Base-by-base conservation (phyloP, 352 stramenopile species). In the Aphanomyces invadans region DNA sequence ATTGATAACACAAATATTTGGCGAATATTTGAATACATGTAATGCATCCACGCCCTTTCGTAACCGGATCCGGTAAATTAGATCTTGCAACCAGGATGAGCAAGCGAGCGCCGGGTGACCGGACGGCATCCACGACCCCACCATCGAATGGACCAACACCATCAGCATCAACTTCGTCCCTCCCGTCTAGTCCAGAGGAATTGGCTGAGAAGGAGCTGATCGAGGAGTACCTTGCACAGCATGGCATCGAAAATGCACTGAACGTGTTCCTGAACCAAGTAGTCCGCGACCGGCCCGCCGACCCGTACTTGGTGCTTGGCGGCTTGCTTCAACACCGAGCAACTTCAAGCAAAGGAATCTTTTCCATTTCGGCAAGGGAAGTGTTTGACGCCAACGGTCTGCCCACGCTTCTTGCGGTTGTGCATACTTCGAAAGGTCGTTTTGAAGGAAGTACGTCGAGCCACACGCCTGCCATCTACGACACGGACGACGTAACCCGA, bases 191-290 rank as follows among this genome's bases (percentile, higher is more conserved):
- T 29, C 55, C 55, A 3, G 55, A 64, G 55, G 72, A 83, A 42
- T 65, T 72, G 23, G 76, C 75, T 17, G 82, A 90, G 68, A 77
- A 80, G n/a, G 83, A 91, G 45, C 65, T 89, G 31, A 80, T 90
- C 15, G 84, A 92, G 68, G 72, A 76, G 5, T 92, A 92, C 61
- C 64, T 92, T 39, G 64, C 74, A 21, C 79, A 90, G 39, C 81
- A 92, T 72, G 71, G 75, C 62, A 73, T 92, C 12, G 84, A 92
- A 67, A 70, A 69, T 31, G 71, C 75, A 9, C 73, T 92, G 0
- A 92, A 89, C 53, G 76, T 88, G 12, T 72, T 81, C 19, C 74
- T 92, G 51, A 92, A 90, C 73, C 71, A 85, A 49, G 73, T 92
- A 38, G 80, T 92, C 26, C 77, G 76, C 12, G 72, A 71, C 55